phyloP scores from a whole-genome alignment of 148 eudicot genomes.

The Amaranthus cruentus region DNA sequence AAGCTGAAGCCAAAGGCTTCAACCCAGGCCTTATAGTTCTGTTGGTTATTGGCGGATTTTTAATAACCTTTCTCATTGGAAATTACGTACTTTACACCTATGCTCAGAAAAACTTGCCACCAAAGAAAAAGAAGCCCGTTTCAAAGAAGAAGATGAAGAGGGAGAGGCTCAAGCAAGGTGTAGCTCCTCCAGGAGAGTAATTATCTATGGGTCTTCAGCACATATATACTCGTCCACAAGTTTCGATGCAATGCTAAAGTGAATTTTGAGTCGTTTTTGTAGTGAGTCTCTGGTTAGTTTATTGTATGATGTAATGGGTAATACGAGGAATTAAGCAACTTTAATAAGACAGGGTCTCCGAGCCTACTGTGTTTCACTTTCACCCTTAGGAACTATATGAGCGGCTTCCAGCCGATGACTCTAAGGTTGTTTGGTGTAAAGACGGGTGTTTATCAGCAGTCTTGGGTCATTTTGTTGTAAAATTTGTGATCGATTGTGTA shows the following conservation, averaged over 20 bases:
- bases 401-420: background rate
- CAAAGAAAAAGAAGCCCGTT: constrained; percentile 92
- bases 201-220: constrained; percentile 16
- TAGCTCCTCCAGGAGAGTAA: constrained; percentile 89
- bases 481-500: background rate
- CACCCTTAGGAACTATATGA: no score
- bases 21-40: constrained; percentile 93
- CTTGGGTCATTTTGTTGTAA: background rate
- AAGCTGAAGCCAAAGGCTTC: constrained; percentile 54
- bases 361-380: no score
- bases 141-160: constrained; percentile 98
- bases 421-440: constrained; percentile 1
- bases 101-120: constrained; percentile 87
- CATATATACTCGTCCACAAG: constrained; percentile 4
- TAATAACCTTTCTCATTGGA: constrained; percentile 67
- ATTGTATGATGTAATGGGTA: background rate
- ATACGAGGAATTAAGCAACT: background rate
- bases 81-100: constrained; percentile 68
- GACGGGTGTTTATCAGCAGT: background rate
- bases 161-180: constrained; percentile 95
- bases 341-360: no score
- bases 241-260: background rate
- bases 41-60: constrained; percentile 75
- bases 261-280: constrained; percentile 20
- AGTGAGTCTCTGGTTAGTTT: constrained; percentile 6